Base-by-base conservation (phyloP, 164 flowering plant genomes). In the Vitis rotundifolia region DNA sequence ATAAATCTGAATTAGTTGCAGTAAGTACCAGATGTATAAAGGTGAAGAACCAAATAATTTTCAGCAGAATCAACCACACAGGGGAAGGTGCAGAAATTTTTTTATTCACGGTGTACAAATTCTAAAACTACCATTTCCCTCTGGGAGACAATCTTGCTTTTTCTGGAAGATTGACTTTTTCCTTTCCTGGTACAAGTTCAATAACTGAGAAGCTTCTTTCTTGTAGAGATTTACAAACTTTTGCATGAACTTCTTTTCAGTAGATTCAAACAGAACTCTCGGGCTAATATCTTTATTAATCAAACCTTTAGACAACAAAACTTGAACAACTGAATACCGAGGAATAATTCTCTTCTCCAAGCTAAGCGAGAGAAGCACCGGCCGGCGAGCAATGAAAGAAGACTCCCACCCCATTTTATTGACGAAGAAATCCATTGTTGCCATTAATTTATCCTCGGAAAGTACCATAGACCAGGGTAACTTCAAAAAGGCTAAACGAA, bases 321-420 rank as follows among this genome's bases (percentile, higher is more conserved):
- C 48, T 13, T 49, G 55, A 55, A 63, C 10, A 9, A 70, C 68
- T 1, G 16, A 13, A 65, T 58, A 61, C 19, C 76, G 53, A 8
- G 70, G 70, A 48, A 22, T 14, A 62, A 68, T 16, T 61, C 72
- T 68, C 26, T 49, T 60, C 54, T 67, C 65, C 72, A 73, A 62
- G 28, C 72, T 73, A 5, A 47, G 14, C 3, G 6, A 4, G 1
- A 73, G 1, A 26, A 66, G 47, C 8, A 0, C 11, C 5, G 76
- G 76, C 3, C 50, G 49, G 5, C 14, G 48, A 7, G 61, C 66
- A 44, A 72, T 3, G 9, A 14, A 0, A 15, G 19, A 9, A 51
- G 65, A 16, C 1, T 62, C 28, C 61, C 16, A 11, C 9, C 77
- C 77, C 63, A 64, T n/a, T 57, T 63, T 19, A n/a, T 77, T 69